Base-by-base conservation (phyloP, 257 asterid genomes). In the Nicotiana obtusifolia region DNA sequence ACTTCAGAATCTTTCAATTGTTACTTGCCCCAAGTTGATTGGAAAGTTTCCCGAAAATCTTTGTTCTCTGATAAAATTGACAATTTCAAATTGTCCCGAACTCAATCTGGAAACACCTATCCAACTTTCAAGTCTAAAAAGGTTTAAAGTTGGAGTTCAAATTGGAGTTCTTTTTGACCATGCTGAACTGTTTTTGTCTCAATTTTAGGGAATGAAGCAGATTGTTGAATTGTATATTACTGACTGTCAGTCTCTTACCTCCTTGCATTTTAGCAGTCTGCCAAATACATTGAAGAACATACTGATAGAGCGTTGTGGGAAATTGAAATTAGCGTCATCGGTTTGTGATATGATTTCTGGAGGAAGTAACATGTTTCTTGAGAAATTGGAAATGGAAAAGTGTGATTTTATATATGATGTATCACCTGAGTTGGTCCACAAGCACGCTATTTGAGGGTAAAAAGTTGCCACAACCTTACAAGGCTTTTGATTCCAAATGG, bases 221-320 rank as follows among this genome's bases (percentile, higher is more conserved):
- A 66, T 66, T 31, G 76, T 0, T 0, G 4, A 3, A 17, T 66
- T 66, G 17, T 0, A 0, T 31, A 33, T 81, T 0, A 0, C 0
- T 2, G 0, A 0, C 33, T 68, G 83, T 2, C 0, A 47, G 0
- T 8, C 44, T 19, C 14, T 65, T 28, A 1, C 44, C 10, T 65
- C 78, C 65, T 52, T 65, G 2, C 77, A 52, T 6, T 2, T 47
- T 5, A 28, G 30, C 44, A 2, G 7, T 7, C 66, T 80, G 4
- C 56, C 83, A 0, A 19, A 14, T 49, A 3, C 78, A 5, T 3
- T 66, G 33, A 66, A 65, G 14, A 14, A 0, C n/a, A 26, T 65
- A 5, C 0, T 0, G 0, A 47, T 54, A 3, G 0, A 0, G 1
- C 0, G 0, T 13, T 31, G 69, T 1, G 14, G 26, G 11, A 20